Evolutionary conservation across 2,329 filamentous ascomycete species (phyloP).

Genomic region (Capronia americana): DNA sequence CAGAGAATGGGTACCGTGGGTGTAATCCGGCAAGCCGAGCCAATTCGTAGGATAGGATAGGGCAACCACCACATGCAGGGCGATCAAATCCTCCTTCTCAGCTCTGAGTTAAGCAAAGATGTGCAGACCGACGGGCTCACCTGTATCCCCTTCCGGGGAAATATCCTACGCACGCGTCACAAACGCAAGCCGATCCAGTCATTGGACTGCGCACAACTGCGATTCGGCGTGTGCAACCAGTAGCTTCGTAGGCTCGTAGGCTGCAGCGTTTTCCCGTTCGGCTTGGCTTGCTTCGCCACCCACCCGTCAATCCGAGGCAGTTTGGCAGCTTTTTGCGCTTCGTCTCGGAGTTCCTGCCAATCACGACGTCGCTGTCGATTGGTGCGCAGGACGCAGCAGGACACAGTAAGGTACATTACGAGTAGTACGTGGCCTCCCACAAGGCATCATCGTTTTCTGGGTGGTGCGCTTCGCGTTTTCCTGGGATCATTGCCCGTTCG

Average conservation of each 20-base stretch:
- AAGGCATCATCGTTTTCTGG: slow-evolving; percentile 6
- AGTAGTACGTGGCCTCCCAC: slow-evolving; percentile 9
- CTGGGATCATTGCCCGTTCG: slow-evolving; percentile 8
- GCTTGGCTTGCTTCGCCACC: slow-evolving; percentile 6
- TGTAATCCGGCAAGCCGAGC: slow-evolving; percentile 8
- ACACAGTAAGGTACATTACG: too few species aligned
- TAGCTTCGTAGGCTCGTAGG: neutral
- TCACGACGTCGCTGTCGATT: neutral
- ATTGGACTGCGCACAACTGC: too few species aligned
- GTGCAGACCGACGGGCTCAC: slow-evolving; percentile 4
- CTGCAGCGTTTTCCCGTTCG: slow-evolving; percentile 9
- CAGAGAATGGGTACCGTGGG: neutral
- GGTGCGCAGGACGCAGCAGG: too few species aligned
- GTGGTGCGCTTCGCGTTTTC: neutral
- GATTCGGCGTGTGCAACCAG: neutral
- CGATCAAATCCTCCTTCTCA: slow-evolving; percentile 3
- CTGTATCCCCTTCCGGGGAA: slow-evolving; percentile 2
- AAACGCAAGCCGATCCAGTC: neutral
- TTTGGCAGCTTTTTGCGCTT: neutral
- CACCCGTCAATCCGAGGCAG: slow-evolving; percentile 1
- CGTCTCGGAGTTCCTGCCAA: neutral
- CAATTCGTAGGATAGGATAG: too few species aligned
- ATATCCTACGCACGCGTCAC: slow-evolving; percentile 8
- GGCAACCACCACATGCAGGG: too few species aligned
- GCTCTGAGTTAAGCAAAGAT: slow-evolving; percentile 17